Base-by-base conservation (phyloP, 2,329 filamentous ascomycete genomes). In the Canariomyces notabilis region DNA sequence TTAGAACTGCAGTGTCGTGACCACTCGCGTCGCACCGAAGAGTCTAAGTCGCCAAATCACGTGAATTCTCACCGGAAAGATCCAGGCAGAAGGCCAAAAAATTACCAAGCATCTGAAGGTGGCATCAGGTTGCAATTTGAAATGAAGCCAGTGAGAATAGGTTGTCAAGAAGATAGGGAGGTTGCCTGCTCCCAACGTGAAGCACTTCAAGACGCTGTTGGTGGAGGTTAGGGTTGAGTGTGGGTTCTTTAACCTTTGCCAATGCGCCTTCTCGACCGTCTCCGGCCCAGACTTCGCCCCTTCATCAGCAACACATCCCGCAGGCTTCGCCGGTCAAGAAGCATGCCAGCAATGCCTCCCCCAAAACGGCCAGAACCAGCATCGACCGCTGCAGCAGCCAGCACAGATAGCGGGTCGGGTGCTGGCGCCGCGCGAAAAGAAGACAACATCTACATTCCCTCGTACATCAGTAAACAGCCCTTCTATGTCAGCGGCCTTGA, bases 371-470 rank as follows among this genome's bases (percentile, higher is more conserved):
- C 51, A 21, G 42, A 46, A 21, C 39, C 43, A n/a, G 44, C 50
- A 8, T 16, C 43, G 14, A 39, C 46, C 2, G 38, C 45, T 18
- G 20, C 37, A 29, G 20, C 37, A 29, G 32, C 43, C 22, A 64
- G 19, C 40, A 36, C 52, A 39, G 43, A 39, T 36, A 37, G 48
- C n/a, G 49, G 34, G 6, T 41, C 50, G 51, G 70, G 42, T 62
- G 61, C 60, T 44, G 65, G 64, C 52, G 72, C 67, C 14, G 69
- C 77, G 14, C 79, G 76, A 45, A 95, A 95, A 65, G 89, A 95
- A 67, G 89, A 93, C 68, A 98, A 98, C 76, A 83, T 96, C 66
- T 98, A 98, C 75, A 98, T 98, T 61, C 93, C 93, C 5, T 83
- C 87, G 44, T 98, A 96, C 76, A 98, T 98, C 71, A 90, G 89